phyloP scores from a whole-genome alignment of 75 land plant genomes.

The Sequoia sempervirens region DNA sequence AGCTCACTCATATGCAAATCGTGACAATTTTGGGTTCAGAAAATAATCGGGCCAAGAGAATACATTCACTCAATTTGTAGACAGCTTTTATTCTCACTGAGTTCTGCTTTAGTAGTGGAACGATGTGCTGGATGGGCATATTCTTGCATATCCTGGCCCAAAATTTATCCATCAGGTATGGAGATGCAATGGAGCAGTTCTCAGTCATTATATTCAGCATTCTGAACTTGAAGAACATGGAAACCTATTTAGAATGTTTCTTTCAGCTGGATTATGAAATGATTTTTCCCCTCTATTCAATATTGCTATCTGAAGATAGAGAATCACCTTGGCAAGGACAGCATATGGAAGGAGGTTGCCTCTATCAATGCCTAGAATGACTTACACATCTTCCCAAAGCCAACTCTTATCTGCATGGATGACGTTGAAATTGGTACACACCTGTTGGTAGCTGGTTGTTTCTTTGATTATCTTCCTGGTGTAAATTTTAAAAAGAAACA shows the following conservation, averaged over 20 bases:
- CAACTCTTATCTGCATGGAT: not conserved
- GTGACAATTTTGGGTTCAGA: slow-evolving; percentile 11
- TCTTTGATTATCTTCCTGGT: not conserved
- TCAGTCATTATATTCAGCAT: not conserved
- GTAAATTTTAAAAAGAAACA: not conserved
- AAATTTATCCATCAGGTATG: slow-evolving; percentile 6
- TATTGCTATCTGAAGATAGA: not conserved
- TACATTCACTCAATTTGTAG: not conserved
- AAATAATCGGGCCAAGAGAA: not conserved
- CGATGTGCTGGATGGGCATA: not conserved
- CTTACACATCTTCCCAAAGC: not conserved
- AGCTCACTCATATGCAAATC: slow-evolving; percentile 15
- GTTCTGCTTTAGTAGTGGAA: not conserved
- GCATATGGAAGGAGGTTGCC: slow-evolving; percentile 5
- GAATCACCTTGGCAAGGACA: not conserved
- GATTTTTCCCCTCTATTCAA: not conserved
- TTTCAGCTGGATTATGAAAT: slow-evolving; percentile 1
- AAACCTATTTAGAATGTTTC: not conserved
- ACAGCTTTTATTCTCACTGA: not conserved
- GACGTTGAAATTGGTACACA: slow-evolving; percentile 2
- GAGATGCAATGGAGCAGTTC: slow-evolving; percentile 4
- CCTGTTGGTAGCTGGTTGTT: not conserved
- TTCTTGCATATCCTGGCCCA: not conserved
- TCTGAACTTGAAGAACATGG: not conserved
- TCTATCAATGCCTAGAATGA: slow-evolving; percentile 2